Conservation (phyloP, 345 rosid genomes). For the Hevea brasiliensis region DNA sequence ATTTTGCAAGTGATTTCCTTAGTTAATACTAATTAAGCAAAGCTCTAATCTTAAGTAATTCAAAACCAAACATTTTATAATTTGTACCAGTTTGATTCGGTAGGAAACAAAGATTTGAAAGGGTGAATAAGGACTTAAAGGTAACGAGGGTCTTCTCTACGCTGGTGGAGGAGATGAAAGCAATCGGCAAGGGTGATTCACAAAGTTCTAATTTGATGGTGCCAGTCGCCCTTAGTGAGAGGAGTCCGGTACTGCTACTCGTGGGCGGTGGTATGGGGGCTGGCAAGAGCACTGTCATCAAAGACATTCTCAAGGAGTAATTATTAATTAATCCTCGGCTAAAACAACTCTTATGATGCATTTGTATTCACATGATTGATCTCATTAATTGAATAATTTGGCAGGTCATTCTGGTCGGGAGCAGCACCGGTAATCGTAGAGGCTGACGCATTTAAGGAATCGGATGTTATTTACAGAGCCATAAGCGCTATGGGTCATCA, state of each 20-base stretch:
- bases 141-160: conserved; percentile 75
- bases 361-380: too few relatives aligned
- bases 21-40: too few relatives aligned
- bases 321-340: too few relatives aligned
- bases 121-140: conserved; percentile 72
- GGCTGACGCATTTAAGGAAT: conserved; percentile 94
- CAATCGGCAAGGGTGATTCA: conserved; percentile 69
- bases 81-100: background rate
- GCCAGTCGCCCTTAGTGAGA: conserved; percentile 74
- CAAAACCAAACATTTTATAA: too few relatives aligned
- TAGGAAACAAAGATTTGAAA: conserved; percentile 86
- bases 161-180: conserved; percentile 84
- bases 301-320: conserved; percentile 92
- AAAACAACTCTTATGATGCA: too few relatives aligned
- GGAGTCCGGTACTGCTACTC: conserved; percentile 87
- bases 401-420: conserved; percentile 87
- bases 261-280: conserved; percentile 99
- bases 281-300: conserved; percentile 94
- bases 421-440: conserved; percentile 83
- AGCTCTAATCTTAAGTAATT: too few relatives aligned
- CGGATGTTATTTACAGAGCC: conserved; percentile 90
- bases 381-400: background rate
- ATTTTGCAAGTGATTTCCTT: too few relatives aligned
- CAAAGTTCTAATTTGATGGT: conserved; percentile 80
- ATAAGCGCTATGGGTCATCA: conserved; percentile 80